A percentile compares a stretch with the other conserved stretches of the same genome.
phyloP scores from a whole-genome alignment of 2,329 filamentous ascomycete species.

The Chaetomium globosum region DNA sequence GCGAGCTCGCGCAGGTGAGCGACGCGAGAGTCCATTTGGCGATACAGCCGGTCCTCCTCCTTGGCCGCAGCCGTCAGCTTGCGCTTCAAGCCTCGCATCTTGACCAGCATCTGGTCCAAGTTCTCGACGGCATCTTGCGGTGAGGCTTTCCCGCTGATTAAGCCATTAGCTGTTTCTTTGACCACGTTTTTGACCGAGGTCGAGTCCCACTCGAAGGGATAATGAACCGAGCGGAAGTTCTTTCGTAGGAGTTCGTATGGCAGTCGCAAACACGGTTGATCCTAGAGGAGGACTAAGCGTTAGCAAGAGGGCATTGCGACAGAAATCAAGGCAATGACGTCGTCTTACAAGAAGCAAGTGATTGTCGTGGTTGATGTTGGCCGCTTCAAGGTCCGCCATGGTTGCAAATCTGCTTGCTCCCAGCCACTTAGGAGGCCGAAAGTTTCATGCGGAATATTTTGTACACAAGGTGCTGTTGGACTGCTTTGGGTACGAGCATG shows the following conservation, averaged over 20 bases:
- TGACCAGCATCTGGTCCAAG: conserved; percentile 80
- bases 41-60: conserved; percentile 77
- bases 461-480: neutral
- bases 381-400: conserved; percentile 65
- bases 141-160: conserved; percentile 63
- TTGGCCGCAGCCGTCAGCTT: conserved; percentile 78
- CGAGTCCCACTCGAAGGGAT: conserved; percentile 72
- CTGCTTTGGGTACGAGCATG: neutral
- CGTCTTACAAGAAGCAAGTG: conserved; percentile 71
- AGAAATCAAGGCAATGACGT: conserved; percentile 24
- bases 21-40: conserved; percentile 74
- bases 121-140: conserved; percentile 74
- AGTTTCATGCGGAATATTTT: neutral
- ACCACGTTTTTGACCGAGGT: conserved; percentile 63
- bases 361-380: conserved; percentile 71
- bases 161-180: conserved; percentile 66
- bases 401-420: conserved; percentile 31
- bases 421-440: neutral
- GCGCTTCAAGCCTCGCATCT: conserved; percentile 83
- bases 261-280: conserved; percentile 90
- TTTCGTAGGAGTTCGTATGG: conserved; percentile 91
- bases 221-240: conserved; percentile 87
- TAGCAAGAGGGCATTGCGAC: neutral
- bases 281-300: conserved; percentile 52
- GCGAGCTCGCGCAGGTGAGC: conserved; percentile 81